Percentiles rank a stretch among this genome's conserved stretches.
phyloP scores from a whole-genome alignment of 1,139 yeast species.

The Meyerozyma athensensis region DNA sequence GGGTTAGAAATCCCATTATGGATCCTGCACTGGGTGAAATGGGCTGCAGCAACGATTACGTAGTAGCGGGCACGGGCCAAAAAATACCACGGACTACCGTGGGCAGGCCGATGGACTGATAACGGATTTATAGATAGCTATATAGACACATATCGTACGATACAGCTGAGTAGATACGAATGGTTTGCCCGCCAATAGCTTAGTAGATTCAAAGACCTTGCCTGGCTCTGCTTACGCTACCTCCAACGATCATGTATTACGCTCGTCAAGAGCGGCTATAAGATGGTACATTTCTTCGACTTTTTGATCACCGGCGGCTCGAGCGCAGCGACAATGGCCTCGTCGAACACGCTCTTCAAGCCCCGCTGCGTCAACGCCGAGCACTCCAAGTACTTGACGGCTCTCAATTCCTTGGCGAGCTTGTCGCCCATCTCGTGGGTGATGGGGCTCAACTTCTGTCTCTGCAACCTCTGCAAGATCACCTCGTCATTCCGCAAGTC shows the following conservation, averaged over 20 bases:
- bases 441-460: slow-evolving; percentile 87
- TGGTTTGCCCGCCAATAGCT: no score
- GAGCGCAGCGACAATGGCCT: slow-evolving; percentile 92
- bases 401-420: slow-evolving; percentile 88
- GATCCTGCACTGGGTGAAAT: no score
- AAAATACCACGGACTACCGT: no score
- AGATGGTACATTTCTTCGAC: slow-evolving; percentile 77
- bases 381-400: slow-evolving; percentile 95
- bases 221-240: no score
- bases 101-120: no score
- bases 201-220: no score
- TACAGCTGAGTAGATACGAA: no score
- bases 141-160: no score
- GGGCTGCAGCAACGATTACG: no score
- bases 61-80: no score
- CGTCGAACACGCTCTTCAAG: slow-evolving; percentile 91
- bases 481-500: slow-evolving; percentile 93
- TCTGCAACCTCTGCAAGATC: slow-evolving; percentile 79
- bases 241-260: slow-evolving; percentile 3
- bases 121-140: no score
- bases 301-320: slow-evolving; percentile 87
- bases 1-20: no score
- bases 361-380: slow-evolving; percentile 98
- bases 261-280: slow-evolving; percentile 30
- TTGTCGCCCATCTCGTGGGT: slow-evolving; percentile 85